Base-by-base conservation (phyloP, 2,329 filamentous ascomycete genomes). In the Metarhizium brunneum region DNA sequence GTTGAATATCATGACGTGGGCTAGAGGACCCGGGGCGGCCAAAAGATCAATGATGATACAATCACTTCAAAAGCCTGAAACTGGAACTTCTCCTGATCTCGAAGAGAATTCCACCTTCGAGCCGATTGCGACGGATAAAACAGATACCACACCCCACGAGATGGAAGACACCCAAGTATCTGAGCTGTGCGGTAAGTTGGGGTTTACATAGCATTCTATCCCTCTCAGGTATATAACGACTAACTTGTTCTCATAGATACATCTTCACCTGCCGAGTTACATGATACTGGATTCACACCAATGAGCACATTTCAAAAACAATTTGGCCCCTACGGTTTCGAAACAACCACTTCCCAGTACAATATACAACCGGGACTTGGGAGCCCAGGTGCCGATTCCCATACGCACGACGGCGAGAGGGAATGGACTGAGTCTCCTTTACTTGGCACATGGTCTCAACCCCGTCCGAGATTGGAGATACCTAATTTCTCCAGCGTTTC, bases 1-100 rank as follows among this genome's bases (percentile, higher is more conserved):
- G 45, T 69, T 71, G 54, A 73, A 75, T 40, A 77, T 84, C 61
- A 63, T 74, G 11, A 74, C 71, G 2, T 84, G 81, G 81, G 73
- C 83, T 54, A 72, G 71, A 53, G 74, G 73, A 8, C 75, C 79
- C 30, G 57, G 57, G 50, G 68, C 71, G 16, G 64, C 68, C 49
- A 81, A 82, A 61, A 70, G 55, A 30, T 47, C 55, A 42, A 57
- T 54, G 32, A 7, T 52, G 45, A 52, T 38, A 2, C 50, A 50
- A 18, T 53, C 50, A 3, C 3, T 38, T 38, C 13, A 45, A 13
- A 43, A 48, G 25, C 25, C 42, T 7, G 30, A n/a, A n/a, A 50
- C 50, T 32, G 49, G 52, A 6, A 51, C 45, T 14, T 52, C 58
- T 18, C 63, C 58, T 3, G 60, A 58, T 16, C 25, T 25, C 14